A percentile compares a stretch with the other conserved stretches of the same genome.
These are phyloP conservation scores for Emmonsia crescens DNA, from an alignment of 2,329 filamentous ascomycete genomes.

Conservation along the genomic window DNA sequence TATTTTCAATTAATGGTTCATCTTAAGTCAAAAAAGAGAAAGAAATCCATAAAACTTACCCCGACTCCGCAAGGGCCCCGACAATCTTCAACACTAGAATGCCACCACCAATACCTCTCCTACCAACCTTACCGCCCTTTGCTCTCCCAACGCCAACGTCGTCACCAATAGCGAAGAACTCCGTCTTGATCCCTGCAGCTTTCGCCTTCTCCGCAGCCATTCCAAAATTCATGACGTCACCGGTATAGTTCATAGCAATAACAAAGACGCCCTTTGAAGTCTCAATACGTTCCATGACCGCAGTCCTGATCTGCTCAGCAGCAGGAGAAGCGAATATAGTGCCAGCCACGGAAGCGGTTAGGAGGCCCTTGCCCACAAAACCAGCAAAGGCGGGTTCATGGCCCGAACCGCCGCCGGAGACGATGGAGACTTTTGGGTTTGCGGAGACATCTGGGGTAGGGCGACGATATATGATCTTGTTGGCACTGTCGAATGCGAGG, in stretches of 20 bases:
- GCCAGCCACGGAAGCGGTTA: conserved; percentile 72
- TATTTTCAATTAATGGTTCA: neutral
- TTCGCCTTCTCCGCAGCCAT: conserved; percentile 88
- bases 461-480: conserved; percentile 76
- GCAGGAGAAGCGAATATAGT: conserved; percentile 77
- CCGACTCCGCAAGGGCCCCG: conserved; percentile 68
- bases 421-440: conserved; percentile 59
- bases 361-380: conserved; percentile 71
- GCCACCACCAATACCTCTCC: conserved; percentile 82
- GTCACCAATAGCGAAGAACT: conserved; percentile 87
- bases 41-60: conserved; percentile 36
- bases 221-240: conserved; percentile 83
- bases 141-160: conserved; percentile 79
- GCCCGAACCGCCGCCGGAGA: conserved; percentile 81
- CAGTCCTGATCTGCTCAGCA: conserved; percentile 70
- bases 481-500: conserved; percentile 61
- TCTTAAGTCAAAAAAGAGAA: neutral
- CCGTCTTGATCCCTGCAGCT: conserved; percentile 62
- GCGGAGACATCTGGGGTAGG: conserved; percentile 39
- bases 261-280: conserved; percentile 65
- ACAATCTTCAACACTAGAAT: conserved; percentile 85
- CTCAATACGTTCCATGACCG: conserved; percentile 62
- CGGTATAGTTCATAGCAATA: conserved; percentile 94
- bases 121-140: conserved; percentile 81
- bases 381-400: conserved; percentile 82